Evolutionary conservation across 805 yeast genomes (phyloP).

Genomic region (Scheffersomyces amazonensis): DNA sequence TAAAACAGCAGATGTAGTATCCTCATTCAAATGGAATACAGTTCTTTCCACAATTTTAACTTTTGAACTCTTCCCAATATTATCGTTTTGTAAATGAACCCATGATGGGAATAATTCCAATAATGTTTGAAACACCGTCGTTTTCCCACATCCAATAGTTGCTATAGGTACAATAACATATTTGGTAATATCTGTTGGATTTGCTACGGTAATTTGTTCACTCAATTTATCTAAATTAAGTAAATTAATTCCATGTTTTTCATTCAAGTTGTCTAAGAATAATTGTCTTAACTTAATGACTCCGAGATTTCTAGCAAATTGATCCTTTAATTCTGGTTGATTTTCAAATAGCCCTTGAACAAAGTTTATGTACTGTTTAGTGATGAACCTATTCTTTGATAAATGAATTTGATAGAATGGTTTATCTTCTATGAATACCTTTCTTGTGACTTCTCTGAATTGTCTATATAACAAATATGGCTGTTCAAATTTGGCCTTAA

Average conservation of each 20-base stretch:
- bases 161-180: conserved; percentile 79
- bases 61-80: conserved; percentile 49
- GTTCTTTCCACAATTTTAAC: conserved; percentile 48
- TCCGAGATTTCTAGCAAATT: conserved; percentile 59
- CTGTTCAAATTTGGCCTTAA: conserved; percentile 92
- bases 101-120: conserved; percentile 53
- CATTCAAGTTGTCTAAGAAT: conserved; percentile 48
- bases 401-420: conserved; percentile 27
- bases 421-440: conserved; percentile 39
- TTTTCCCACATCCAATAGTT: conserved; percentile 93
- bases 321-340: conserved; percentile 44
- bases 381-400: conserved; percentile 55
- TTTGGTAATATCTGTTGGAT: conserved; percentile 39
- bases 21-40: conserved; percentile 22
- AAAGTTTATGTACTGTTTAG: conserved; percentile 68
- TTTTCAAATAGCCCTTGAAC: conserved; percentile 52
- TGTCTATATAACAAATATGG: conserved; percentile 90
- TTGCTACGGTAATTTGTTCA: conserved; percentile 15
- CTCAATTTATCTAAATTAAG: conserved; percentile 42
- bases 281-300: conserved; percentile 68
- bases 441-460: conserved; percentile 82
- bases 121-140: conserved; percentile 71
- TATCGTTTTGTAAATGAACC: conserved; percentile 82
- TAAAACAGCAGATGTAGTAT: conserved; percentile 47
- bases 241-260: conserved; percentile 57